These are phyloP conservation scores for Ogataea polymorpha DNA, from an alignment of 805 yeast genomes.

Conservation along the genomic window DNA sequence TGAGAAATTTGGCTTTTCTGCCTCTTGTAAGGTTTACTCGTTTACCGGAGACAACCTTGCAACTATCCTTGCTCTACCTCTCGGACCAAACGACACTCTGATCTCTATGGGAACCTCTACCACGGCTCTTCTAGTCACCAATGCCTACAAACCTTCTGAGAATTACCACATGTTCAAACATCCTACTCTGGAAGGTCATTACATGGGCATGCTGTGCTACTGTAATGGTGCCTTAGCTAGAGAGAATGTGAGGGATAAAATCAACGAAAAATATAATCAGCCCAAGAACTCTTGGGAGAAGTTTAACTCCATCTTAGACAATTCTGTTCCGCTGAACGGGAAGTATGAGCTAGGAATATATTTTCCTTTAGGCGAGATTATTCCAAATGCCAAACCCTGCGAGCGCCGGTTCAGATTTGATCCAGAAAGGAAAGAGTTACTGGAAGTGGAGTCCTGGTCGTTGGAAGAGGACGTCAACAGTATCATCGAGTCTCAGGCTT, in stretches of 20 bases:
- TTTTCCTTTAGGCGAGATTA: slow-evolving; percentile 88
- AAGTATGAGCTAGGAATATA: slow-evolving; percentile 64
- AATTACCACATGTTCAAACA: slow-evolving; percentile 84
- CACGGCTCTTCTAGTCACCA: slow-evolving; percentile 78
- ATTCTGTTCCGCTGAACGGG: slow-evolving; percentile 30
- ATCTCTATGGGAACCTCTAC: slow-evolving; percentile 91
- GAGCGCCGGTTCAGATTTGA: slow-evolving; percentile 49
- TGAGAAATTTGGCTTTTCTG: slow-evolving; percentile 58
- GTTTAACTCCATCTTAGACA: slow-evolving; percentile 54
- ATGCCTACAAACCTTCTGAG: slow-evolving; percentile 71
- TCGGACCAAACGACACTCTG: slow-evolving; percentile 70
- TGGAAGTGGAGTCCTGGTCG: slow-evolving; percentile 40
- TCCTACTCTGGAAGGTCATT: slow-evolving; percentile 72
- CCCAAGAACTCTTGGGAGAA: slow-evolving; percentile 48
- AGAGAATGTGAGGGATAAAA: slow-evolving; percentile 63
- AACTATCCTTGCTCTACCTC: slow-evolving; percentile 78
- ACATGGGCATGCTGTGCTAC: slow-evolving; percentile 95
- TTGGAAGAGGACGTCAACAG: slow-evolving; percentile 65
- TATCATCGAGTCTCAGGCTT: slow-evolving; percentile 83
- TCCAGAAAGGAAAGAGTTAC: slow-evolving; percentile 27
- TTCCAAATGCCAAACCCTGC: slow-evolving; percentile 74
- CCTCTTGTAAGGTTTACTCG: slow-evolving; percentile 60
- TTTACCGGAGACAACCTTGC: slow-evolving; percentile 93
- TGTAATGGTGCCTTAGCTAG: slow-evolving; percentile 89
- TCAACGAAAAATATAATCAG: slow-evolving; percentile 45